Evolutionary conservation across 78 protist species (phyloP).

Genomic region (Guillardia theta): DNA sequence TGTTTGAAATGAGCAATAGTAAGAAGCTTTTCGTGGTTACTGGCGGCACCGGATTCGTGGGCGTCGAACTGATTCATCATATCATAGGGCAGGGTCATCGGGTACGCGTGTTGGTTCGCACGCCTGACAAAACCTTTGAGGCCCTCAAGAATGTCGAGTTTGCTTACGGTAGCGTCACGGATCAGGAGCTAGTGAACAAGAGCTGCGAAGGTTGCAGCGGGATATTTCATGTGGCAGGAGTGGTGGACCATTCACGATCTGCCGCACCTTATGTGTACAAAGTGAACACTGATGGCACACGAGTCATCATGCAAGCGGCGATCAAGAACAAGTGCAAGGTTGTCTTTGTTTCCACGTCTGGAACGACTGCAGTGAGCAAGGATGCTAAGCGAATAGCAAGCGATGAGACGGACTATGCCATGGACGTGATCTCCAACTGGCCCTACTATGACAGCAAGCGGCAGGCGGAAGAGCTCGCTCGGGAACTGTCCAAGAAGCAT

Average conservation of each 20-base stretch:
- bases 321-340: not conserved
- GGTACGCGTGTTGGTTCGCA: too few relatives aligned
- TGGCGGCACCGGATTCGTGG: too few relatives aligned
- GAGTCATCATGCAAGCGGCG: not conserved
- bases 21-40: too few relatives aligned
- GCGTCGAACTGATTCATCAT: too few relatives aligned
- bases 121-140: too few relatives aligned
- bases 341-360: not conserved
- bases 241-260: not conserved
- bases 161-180: too few relatives aligned
- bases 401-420: not conserved
- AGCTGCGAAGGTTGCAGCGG: not conserved
- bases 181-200: too few relatives aligned
- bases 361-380: not conserved
- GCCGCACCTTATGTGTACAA: not conserved
- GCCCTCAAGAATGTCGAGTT: too few relatives aligned
- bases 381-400: not conserved
- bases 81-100: too few relatives aligned
- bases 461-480: not conserved
- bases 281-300: not conserved
- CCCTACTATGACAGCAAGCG: constrained; percentile 5
- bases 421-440: not conserved
- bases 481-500: not conserved
- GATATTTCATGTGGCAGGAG: not conserved
- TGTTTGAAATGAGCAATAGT: too few relatives aligned